These are phyloP conservation scores for Aspergillus hiratsukae DNA, from an alignment of 2,329 filamentous ascomycete genomes.

Conservation along the genomic window DNA sequence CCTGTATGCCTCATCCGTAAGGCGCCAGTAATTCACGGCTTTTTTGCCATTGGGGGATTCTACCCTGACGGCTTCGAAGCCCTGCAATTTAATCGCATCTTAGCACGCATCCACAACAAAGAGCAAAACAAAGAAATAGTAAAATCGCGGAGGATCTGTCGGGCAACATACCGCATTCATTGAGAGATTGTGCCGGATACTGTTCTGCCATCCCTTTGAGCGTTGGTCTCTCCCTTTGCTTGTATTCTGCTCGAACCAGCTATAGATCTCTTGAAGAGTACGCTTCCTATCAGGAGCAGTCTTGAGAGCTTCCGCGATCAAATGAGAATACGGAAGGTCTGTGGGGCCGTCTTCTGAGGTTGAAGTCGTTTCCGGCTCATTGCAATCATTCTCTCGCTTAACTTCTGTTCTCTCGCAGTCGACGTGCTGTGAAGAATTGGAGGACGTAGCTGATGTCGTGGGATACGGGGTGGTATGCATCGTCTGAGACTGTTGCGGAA, in stretches of 20 bases:
- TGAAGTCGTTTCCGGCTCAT: slow-evolving; percentile 21
- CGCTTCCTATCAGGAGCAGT: slow-evolving; percentile 63
- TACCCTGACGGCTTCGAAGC: slow-evolving; percentile 54
- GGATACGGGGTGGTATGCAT: slow-evolving; percentile 1
- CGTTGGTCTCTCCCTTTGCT: slow-evolving; percentile 61
- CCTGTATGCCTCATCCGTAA: slow-evolving; percentile 64
- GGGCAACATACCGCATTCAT: slow-evolving; percentile 76
- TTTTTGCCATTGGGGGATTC: slow-evolving; percentile 45
- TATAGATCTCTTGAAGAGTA: slow-evolving; percentile 80
- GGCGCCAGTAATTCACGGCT: slow-evolving; percentile 70
- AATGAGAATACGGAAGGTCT: slow-evolving; percentile 71
- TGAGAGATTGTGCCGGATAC: slow-evolving; percentile 89
- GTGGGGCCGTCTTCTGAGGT: slow-evolving; percentile 26
- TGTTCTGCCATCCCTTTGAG: slow-evolving; percentile 84
- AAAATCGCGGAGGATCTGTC: not conserved
- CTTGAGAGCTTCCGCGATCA: slow-evolving; percentile 73
- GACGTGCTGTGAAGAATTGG: slow-evolving; percentile 12
- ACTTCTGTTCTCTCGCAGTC: slow-evolving; percentile 8
- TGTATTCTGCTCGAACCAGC: slow-evolving; percentile 82
- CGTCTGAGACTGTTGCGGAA: slow-evolving; percentile 3
- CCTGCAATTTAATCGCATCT: slow-evolving; percentile 19
- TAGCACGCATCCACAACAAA: slow-evolving; percentile 7
- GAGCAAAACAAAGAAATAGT: slow-evolving; percentile 8
- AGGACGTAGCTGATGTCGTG: slow-evolving; percentile 17
- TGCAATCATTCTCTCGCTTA: slow-evolving; percentile 8